Percentiles rank a stretch among this genome's conserved stretches.
Conservation (phyloP, 2,329 filamentous ascomycete species). For the Niveomyces coronatus region DNA sequence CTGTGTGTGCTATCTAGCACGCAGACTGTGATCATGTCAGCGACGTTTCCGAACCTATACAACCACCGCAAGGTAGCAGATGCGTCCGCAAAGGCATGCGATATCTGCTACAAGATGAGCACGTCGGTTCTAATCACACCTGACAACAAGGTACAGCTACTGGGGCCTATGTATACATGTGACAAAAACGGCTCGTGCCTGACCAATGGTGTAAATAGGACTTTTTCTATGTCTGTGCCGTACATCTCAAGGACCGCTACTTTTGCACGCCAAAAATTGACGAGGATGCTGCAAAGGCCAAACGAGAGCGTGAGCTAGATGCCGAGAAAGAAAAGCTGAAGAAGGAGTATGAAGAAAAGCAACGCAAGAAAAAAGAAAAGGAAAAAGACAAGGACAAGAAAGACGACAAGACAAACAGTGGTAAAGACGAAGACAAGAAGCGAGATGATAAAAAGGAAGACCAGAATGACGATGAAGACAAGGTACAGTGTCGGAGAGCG, state of each 20-base stretch:
- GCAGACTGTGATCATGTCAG: too few relatives aligned
- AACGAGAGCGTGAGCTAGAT: slow-evolving; percentile 50
- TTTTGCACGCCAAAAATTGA: slow-evolving; percentile 73
- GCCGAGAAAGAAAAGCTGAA: slow-evolving; percentile 55
- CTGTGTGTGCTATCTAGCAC: too few relatives aligned
- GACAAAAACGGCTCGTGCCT: background rate
- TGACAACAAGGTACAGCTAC: slow-evolving; percentile 72
- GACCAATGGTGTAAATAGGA: slow-evolving; percentile 36
- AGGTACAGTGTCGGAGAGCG: slow-evolving; percentile 13
- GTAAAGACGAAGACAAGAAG: slow-evolving; percentile 35
- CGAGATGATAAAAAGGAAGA: slow-evolving; percentile 31
- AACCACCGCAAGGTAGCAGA: slow-evolving; percentile 81
- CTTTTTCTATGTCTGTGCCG: slow-evolving; percentile 83
- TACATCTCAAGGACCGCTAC: slow-evolving; percentile 70
- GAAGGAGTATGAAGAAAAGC: slow-evolving; percentile 69
- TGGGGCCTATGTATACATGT: background rate
- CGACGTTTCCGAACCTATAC: slow-evolving; percentile 63
- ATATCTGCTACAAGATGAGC: slow-evolving; percentile 84
- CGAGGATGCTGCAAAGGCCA: slow-evolving; percentile 52
- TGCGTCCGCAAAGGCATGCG: slow-evolving; percentile 71
- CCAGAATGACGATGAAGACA: slow-evolving; percentile 27
- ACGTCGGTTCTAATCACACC: slow-evolving; percentile 80
- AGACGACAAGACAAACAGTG: slow-evolving; percentile 36
- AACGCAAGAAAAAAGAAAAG: slow-evolving; percentile 58
- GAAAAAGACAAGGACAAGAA: slow-evolving; percentile 47